phyloP scores from a whole-genome alignment of 1,139 yeast species.

The Suhomyces coccinellae region DNA sequence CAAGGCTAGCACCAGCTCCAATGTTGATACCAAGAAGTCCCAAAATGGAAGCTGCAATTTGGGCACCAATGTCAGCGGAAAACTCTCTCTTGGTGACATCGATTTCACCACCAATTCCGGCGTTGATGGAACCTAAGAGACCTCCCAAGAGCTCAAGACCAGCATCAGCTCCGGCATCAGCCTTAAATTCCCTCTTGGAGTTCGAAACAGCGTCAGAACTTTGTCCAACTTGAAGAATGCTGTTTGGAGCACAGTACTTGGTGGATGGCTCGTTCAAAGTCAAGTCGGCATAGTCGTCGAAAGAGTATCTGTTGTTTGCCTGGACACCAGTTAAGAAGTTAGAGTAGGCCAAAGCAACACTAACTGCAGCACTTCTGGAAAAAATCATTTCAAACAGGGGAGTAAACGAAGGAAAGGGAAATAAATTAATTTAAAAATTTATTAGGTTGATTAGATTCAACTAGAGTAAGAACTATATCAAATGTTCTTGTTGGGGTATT shows the following conservation, averaged over 20 bases:
- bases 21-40: constrained; percentile 8
- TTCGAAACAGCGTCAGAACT: constrained; percentile 7
- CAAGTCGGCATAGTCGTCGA: constrained; percentile 17
- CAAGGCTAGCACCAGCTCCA: constrained; percentile 15
- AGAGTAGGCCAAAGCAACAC: constrained; percentile 14
- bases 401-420: constrained; percentile 8
- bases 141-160: constrained; percentile 4
- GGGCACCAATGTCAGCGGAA: background rate
- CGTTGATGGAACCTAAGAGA: constrained; percentile 4
- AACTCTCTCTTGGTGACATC: background rate
- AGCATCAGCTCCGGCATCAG: constrained; percentile 1
- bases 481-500: constrained; percentile 3
- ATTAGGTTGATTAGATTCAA: constrained; percentile 2
- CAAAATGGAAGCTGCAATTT: background rate
- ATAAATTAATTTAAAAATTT: background rate
- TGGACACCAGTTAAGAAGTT: constrained; percentile 10
- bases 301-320: constrained; percentile 14
- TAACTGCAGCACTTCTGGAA: constrained; percentile 14
- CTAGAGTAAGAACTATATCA: background rate
- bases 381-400: constrained; percentile 13
- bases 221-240: constrained; percentile 13
- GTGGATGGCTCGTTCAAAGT: constrained; percentile 14
- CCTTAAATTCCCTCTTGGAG: background rate
- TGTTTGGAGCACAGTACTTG: constrained; percentile 14
- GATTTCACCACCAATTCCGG: constrained; percentile 10